phyloP scores from a whole-genome alignment of 768 basidiomycete genomes.

The Peribolospora baueri region DNA sequence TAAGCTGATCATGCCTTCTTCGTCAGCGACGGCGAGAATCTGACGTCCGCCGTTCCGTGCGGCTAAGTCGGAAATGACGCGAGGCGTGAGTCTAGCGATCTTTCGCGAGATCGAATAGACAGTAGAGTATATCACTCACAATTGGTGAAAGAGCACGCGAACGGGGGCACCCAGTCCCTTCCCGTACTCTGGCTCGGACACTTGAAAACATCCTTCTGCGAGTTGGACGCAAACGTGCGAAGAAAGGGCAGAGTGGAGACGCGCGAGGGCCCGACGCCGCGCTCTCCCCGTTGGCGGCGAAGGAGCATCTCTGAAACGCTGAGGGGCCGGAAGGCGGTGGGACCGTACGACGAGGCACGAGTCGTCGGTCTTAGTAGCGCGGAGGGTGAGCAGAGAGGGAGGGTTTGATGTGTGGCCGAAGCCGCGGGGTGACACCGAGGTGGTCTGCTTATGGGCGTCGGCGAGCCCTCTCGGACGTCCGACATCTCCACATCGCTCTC shows the following conservation, averaged over 20 bases:
- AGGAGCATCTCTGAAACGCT: background rate
- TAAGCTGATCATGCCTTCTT: conserved; percentile 15
- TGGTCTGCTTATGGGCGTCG: no score
- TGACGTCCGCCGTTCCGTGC: conserved; percentile 12
- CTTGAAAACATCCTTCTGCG: conserved; percentile 3
- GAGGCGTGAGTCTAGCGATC: background rate
- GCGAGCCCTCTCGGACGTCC: background rate
- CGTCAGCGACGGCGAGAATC: conserved; percentile 10
- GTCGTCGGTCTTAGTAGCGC: no score
- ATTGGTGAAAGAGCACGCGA: conserved; percentile 12
- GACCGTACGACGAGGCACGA: no score
- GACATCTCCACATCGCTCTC: background rate
- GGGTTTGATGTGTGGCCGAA: background rate
- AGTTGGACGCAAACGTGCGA: conserved; percentile 1
- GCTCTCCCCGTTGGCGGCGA: background rate
- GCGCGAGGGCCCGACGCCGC: background rate
- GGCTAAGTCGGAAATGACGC: background rate
- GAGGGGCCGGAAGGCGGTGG: no score
- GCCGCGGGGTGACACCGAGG: no score
- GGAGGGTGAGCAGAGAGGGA: background rate
- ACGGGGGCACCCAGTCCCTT: conserved; percentile 13
- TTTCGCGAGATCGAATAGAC: fast-evolving
- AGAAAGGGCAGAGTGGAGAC: background rate
- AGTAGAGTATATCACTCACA: conserved; percentile 3
- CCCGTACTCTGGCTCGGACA: background rate